A percentile compares a stretch with the other conserved stretches of the same genome.
Evolutionary conservation across 148 eudicot genomes (phyloP).

Genomic region (Vaccinium macrocarpon): DNA sequence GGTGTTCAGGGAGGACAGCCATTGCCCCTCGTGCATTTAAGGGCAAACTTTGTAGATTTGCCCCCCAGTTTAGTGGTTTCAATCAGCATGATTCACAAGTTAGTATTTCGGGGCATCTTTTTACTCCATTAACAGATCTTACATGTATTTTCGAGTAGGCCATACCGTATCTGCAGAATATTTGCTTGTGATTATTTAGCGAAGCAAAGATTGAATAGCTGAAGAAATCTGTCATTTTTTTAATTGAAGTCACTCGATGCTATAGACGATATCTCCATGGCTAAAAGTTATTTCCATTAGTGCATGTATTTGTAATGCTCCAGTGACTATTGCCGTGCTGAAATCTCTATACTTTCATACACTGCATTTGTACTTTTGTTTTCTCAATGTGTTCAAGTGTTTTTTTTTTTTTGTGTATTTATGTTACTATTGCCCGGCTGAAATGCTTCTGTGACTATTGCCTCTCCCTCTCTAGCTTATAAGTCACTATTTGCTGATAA

Average conservation of each 20-base stretch:
- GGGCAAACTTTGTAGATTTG: constrained; percentile 90
- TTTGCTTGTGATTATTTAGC: neutral
- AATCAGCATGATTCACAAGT: constrained; percentile 99
- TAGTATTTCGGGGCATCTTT: constrained; percentile 17
- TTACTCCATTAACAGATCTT: constrained; percentile 5
- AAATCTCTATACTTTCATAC: neutral
- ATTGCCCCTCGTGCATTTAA: constrained; percentile 88
- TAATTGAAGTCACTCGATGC: neutral
- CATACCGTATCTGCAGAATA: neutral
- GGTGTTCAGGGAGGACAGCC: constrained; percentile 74
- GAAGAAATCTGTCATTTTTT: neutral
- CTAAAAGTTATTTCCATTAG: neutral
- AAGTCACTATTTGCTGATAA: too few relatives aligned
- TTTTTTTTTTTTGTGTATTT: neutral
- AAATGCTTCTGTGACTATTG: too few relatives aligned
- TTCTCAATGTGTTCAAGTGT: neutral
- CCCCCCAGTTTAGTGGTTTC: constrained; percentile 98
- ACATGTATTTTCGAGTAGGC: neutral
- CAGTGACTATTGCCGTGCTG: neutral
- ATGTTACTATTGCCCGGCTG: too few relatives aligned
- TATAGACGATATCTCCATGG: neutral
- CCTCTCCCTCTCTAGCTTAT: too few relatives aligned
- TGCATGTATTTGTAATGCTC: neutral
- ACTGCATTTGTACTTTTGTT: neutral
- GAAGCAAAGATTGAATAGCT: neutral